These are phyloP conservation scores for Aspergillus viridinutans DNA, from an alignment of 2,329 filamentous ascomycete species.

Conservation along the genomic window DNA sequence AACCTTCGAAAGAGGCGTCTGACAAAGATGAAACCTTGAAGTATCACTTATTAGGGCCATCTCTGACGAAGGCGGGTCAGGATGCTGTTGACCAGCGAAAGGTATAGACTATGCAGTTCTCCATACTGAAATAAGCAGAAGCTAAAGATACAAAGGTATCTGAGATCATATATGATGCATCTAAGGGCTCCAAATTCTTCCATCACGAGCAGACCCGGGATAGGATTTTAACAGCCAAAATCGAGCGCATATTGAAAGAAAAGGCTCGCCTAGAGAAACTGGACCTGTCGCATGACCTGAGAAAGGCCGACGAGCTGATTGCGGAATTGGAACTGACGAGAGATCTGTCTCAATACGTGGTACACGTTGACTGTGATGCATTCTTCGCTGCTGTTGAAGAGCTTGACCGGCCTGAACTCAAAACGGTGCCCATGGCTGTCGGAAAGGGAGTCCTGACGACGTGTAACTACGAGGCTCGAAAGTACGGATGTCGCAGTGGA, in stretches of 20 bases:
- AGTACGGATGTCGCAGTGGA: conserved; percentile 84
- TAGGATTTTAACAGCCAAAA: conserved; percentile 77
- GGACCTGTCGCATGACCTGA: conserved; percentile 68
- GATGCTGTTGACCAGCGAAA: conserved; percentile 89
- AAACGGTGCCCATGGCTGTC: conserved; percentile 84
- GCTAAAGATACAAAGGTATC: conserved; percentile 60
- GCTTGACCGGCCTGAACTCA: conserved; percentile 76
- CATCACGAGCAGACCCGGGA: conserved; percentile 82
- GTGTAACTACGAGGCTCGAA: conserved; percentile 84
- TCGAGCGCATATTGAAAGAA: conserved; percentile 69
- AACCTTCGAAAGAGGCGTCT: background rate
- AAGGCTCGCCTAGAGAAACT: conserved; percentile 71
- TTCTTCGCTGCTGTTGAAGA: conserved; percentile 96
- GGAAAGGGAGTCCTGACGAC: conserved; percentile 68
- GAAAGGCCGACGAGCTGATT: conserved; percentile 76
- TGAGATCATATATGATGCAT: conserved; percentile 94
- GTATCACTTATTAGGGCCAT: conserved; percentile 84
- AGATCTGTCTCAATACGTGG: conserved; percentile 77
- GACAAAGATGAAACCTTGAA: conserved; percentile 65
- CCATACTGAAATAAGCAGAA: background rate
- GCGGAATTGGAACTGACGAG: conserved; percentile 71
- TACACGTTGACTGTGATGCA: conserved; percentile 95
- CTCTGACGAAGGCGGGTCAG: conserved; percentile 88
- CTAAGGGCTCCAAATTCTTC: conserved; percentile 95
- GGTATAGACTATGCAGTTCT: conserved; percentile 40